Base-by-base conservation (phyloP, 2,329 filamentous ascomycete genomes). In the Aspergillus sp. region DNA sequence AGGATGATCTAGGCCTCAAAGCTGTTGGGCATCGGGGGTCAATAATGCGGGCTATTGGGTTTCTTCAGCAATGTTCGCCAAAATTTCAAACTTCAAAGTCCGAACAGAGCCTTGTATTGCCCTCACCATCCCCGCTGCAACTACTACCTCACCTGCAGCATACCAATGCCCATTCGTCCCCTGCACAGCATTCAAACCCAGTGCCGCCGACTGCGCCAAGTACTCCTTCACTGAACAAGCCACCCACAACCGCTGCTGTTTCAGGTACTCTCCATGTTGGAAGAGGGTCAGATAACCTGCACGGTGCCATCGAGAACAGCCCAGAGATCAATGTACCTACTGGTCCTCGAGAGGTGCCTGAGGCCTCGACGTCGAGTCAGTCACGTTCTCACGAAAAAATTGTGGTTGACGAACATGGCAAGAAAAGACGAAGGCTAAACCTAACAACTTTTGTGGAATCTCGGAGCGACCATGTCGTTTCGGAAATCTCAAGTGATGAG, bases 21-120 rank as follows among this genome's bases (percentile, higher is more conserved):
- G 79, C 81, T 4, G 72, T 86, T 19, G 83, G 83, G 2, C 84
- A 88, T 60, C 83, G 85, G 57, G 77, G 78, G 45, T 82, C 80
- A 1, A 71, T 95, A 2, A 75, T 80, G 13, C 77, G 80, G 58
- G 85, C 84, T 9, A 83, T 93, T 55, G 65, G 77, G 2, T 75
- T 80, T 33, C 79, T 93, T 5, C 82, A 80, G 41, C 66, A 68
- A 30, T 74, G 68, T 46, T 90, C 87, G 51, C 63, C 61, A 1
- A 77, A 75, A 37, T 89, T 85, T 60, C 73, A 73, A 48, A n/a
- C 27, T 48, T 33, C 24, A 33, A 48, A 15, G 30, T 17, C 37
- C 17, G 62, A 58, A 34, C 49, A 57, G 17, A 19, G 40, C 37
- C 20, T 48, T 33, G 33, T 15, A 27, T 4, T 51, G 39, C 12